These are phyloP conservation scores for Penicillium nucicola DNA, from an alignment of 495 filamentous ascomycete species.

Conservation along the genomic window DNA sequence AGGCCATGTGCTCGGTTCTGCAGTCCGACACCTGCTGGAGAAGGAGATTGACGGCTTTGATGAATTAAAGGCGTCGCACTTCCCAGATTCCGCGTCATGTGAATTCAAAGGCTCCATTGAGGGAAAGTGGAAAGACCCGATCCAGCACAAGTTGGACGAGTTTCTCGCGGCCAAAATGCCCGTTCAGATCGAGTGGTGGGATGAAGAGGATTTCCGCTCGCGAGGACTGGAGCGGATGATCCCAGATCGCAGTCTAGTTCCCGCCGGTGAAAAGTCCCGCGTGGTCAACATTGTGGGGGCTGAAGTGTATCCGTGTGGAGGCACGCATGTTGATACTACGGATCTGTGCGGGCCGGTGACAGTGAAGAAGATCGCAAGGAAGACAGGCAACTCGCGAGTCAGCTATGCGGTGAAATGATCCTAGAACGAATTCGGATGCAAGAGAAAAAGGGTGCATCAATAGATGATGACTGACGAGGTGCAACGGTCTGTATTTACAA, in stretches of 20 bases:
- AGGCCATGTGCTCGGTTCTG: constrained; percentile 59
- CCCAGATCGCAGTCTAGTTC: constrained; percentile 43
- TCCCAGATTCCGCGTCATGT: constrained; percentile 55
- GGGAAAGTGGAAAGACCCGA: constrained; percentile 53
- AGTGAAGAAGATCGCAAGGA: constrained; percentile 59
- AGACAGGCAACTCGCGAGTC: constrained; percentile 53
- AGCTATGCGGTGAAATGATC: constrained; percentile 42
- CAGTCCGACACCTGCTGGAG: constrained; percentile 52
- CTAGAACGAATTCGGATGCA: no score
- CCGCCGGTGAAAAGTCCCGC: constrained; percentile 46
- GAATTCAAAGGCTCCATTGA: constrained; percentile 61
- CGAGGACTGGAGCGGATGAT: constrained; percentile 43
- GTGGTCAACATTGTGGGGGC: constrained; percentile 56
- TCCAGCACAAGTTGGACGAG: constrained; percentile 52
- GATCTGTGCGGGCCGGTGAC: constrained; percentile 48
- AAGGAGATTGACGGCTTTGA: constrained; percentile 47
- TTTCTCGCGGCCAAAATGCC: constrained; percentile 47
- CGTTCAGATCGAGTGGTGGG: constrained; percentile 60
- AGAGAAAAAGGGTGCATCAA: no score
- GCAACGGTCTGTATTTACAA: no score
- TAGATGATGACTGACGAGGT: no score
- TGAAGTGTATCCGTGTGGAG: constrained; percentile 62
- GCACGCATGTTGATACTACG: constrained; percentile 59
- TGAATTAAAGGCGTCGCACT: constrained; percentile 62
- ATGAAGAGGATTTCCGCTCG: constrained; percentile 45